A percentile compares a stretch with the other conserved stretches of the same genome.
Evolutionary conservation across 805 yeast species (phyloP).

Genomic region (Jamesozyma rosinii): DNA sequence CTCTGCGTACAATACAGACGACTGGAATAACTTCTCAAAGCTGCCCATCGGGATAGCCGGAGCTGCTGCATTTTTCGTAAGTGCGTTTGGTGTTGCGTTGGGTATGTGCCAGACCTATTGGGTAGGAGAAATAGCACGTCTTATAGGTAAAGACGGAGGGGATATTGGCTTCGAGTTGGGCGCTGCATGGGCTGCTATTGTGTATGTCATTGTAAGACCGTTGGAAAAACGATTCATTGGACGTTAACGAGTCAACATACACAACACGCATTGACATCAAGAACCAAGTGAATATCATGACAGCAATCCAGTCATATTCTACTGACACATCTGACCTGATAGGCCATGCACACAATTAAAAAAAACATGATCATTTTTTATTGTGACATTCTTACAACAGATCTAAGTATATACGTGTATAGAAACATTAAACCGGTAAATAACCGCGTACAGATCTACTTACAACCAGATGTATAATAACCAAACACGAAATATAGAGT

Average conservation of each 20-base stretch:
- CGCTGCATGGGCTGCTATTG: constrained; percentile 55
- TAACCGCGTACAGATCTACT: too few relatives aligned
- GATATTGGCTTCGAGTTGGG: constrained; percentile 84
- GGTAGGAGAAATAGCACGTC: constrained; percentile 53
- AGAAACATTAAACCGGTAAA: too few relatives aligned
- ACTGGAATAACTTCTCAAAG: constrained; percentile 45
- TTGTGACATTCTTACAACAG: too few relatives aligned
- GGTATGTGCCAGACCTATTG: constrained; percentile 89
- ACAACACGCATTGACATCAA: too few relatives aligned
- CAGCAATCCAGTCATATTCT: too few relatives aligned
- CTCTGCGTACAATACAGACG: constrained; percentile 50
- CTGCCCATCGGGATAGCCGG: constrained; percentile 76
- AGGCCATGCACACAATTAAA: too few relatives aligned
- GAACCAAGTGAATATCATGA: too few relatives aligned
- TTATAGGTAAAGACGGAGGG: constrained; percentile 42
- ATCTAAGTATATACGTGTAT: too few relatives aligned
- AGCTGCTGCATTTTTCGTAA: constrained; percentile 65
- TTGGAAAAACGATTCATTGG: constrained; percentile 62
- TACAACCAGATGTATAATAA: too few relatives aligned
- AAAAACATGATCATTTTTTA: too few relatives aligned
- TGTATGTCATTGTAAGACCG: constrained; percentile 51
- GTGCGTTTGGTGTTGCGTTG: constrained; percentile 72
- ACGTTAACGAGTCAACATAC: constrained; percentile 25
- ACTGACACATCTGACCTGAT: too few relatives aligned
- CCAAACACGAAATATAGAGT: too few relatives aligned